Evolutionary conservation across 2,329 filamentous ascomycete species (phyloP).

Genomic region (Pseudopyricularia javanii): DNA sequence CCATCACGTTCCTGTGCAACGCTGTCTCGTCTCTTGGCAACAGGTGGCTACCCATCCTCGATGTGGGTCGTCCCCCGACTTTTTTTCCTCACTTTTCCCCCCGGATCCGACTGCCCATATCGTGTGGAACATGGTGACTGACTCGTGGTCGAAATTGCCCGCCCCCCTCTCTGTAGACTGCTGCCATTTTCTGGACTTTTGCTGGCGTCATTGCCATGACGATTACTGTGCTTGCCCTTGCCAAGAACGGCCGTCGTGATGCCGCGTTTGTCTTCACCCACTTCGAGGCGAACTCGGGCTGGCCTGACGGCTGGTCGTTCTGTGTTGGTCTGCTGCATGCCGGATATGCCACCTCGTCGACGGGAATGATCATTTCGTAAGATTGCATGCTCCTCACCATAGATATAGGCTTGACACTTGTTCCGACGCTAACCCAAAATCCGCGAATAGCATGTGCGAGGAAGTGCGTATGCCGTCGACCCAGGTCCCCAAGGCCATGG

Average conservation of each 20-base stretch:
- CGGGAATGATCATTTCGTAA: conserved; percentile 70
- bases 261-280: conserved; percentile 54
- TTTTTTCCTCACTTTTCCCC: conserved; percentile 8
- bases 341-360: conserved; percentile 63
- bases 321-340: conserved; percentile 61
- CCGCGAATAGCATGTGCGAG: conserved; percentile 60
- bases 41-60: conserved; percentile 51
- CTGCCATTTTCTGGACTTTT: conserved; percentile 66
- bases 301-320: conserved; percentile 61
- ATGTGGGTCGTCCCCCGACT: conserved; percentile 39
- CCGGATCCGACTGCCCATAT: background rate
- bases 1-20: conserved; percentile 51
- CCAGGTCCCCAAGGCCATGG: conserved; percentile 64
- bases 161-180: conserved; percentile 36
- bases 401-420: background rate
- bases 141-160: background rate
- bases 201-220: conserved; percentile 55
- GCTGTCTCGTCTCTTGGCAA: conserved; percentile 56
- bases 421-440: background rate
- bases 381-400: conserved; percentile 15
- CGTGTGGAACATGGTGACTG: conserved; percentile 3
- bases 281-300: conserved; percentile 58
- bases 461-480: conserved; percentile 53
- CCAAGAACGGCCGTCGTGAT: conserved; percentile 53
- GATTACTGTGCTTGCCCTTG: conserved; percentile 49